A percentile compares a stretch with the other conserved stretches of the same genome.
Evolutionary conservation across 2,329 filamentous ascomycete species (phyloP).

Genomic region (Fusarium graminum): DNA sequence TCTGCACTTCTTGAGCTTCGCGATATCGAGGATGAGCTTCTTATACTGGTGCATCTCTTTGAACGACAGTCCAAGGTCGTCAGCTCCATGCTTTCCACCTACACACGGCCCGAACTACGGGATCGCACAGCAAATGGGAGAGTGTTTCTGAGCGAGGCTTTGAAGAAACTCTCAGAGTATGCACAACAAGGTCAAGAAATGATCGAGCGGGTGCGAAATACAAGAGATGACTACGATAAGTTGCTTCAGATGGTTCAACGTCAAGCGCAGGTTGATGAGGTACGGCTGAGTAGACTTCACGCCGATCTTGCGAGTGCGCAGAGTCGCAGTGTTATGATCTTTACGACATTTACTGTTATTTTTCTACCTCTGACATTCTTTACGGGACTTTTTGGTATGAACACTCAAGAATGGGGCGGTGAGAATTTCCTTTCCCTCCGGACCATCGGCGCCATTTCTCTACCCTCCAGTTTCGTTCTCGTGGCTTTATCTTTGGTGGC

Average conservation of each 20-base stretch:
- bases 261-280: constrained; percentile 75
- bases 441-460: constrained; percentile 62
- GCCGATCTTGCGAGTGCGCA: constrained; percentile 73
- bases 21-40: constrained; percentile 74
- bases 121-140: constrained; percentile 61
- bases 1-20: constrained; percentile 72
- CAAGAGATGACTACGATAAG: constrained; percentile 73
- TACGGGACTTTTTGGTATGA: constrained; percentile 75
- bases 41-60: constrained; percentile 68
- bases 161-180: constrained; percentile 67
- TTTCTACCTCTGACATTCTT: constrained; percentile 75
- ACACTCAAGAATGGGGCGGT: constrained; percentile 71
- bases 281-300: constrained; percentile 71
- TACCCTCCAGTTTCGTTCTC: constrained; percentile 62
- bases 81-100: constrained; percentile 61
- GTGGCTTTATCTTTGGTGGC: constrained; percentile 65
- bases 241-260: constrained; percentile 76
- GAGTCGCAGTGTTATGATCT: constrained; percentile 74
- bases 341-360: constrained; percentile 73
- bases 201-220: constrained; percentile 68
- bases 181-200: constrained; percentile 67
- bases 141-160: constrained; percentile 65
- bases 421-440: constrained; percentile 59
- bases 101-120: constrained; percentile 57
- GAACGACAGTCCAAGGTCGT: constrained; percentile 68